Conservation (phyloP, 192 early-diverging fungal genomes). For the Entomortierella lignicola region DNA sequence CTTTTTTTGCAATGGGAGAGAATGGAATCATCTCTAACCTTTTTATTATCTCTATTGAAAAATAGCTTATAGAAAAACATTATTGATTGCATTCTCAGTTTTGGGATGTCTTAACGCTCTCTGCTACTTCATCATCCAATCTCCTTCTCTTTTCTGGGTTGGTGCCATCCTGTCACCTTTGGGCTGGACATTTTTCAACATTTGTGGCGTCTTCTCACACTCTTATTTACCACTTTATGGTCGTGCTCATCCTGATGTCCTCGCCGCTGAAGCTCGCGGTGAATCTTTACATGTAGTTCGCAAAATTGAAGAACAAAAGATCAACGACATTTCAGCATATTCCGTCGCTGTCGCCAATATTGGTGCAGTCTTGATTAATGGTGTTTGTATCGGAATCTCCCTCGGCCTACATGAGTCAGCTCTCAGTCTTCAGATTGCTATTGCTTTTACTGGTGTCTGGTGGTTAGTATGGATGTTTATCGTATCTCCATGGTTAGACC, state of each 20-base stretch:
- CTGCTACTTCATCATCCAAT: constrained; percentile 22
- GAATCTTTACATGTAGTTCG: not conserved
- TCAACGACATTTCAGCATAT: constrained; percentile 51
- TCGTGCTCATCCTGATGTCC: constrained; percentile 49
- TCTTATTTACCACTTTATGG: constrained; percentile 56
- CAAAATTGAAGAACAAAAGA: constrained; percentile 29
- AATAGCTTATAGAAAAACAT: constrained; percentile 45
- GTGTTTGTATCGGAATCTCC: constrained; percentile 35
- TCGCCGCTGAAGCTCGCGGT: constrained; percentile 11
- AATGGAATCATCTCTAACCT: no score
- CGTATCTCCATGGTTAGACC: constrained; percentile 41
- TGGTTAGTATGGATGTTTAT: constrained; percentile 56
- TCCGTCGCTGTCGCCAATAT: constrained; percentile 5
- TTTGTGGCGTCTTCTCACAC: constrained; percentile 53
- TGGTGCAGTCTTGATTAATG: constrained; percentile 18
- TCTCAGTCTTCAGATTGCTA: constrained; percentile 48
- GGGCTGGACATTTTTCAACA: constrained; percentile 43
- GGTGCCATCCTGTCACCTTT: constrained; percentile 44
- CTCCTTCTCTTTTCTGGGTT: constrained; percentile 28
- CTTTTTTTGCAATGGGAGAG: no score
- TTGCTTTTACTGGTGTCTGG: constrained; percentile 59
- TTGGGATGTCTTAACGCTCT: constrained; percentile 36
- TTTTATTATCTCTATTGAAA: no score
- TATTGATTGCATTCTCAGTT: constrained; percentile 39
- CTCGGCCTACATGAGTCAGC: constrained; percentile 9